Evolutionary conservation across 306 rosid genomes (phyloP).

Genomic region (Vigna nakashimae): DNA sequence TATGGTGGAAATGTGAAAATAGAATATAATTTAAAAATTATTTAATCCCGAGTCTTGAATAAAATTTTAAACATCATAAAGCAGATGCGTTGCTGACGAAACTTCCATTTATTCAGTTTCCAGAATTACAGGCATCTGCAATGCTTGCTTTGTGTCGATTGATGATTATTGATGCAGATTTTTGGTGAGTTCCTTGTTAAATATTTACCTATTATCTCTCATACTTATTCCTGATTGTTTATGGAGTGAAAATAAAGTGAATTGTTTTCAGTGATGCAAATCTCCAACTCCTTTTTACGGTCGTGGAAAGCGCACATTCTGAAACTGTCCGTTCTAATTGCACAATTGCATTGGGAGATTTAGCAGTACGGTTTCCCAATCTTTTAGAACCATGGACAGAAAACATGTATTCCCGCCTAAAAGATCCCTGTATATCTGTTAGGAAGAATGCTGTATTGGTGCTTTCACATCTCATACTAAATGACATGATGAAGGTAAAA

Average conservation of each 20-base stretch:
- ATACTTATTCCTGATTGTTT: constrained; percentile 4
- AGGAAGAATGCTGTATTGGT: constrained; percentile 97
- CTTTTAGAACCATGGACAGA: constrained; percentile 97
- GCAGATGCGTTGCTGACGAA: background rate
- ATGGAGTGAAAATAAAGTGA: constrained; percentile 36
- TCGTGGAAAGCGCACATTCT: constrained; percentile 78
- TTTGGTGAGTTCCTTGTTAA: constrained; percentile 69
- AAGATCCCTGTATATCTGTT: constrained; percentile 78
- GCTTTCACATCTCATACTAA: constrained; percentile 96
- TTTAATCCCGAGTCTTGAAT: background rate
- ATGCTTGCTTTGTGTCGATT: constrained; percentile 96
- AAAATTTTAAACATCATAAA: background rate
- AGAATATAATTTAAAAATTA: constrained; percentile 18
- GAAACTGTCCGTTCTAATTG: constrained; percentile 95
- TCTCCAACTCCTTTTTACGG: constrained; percentile 97
- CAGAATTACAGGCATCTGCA: constrained; percentile 92
- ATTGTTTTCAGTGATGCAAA: constrained; percentile 72
- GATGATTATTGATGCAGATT: constrained; percentile 90
- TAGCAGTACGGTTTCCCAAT: constrained; percentile 97
- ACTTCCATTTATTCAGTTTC: constrained; percentile 66
- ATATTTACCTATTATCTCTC: constrained; percentile 14
- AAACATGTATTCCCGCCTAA: constrained; percentile 86
- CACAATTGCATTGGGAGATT: constrained; percentile 90
- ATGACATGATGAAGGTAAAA: constrained; percentile 99
- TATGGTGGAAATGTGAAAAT: constrained; percentile 8